These are phyloP conservation scores for Agaricus sinodeliciosus DNA, from an alignment of 768 basidiomycete species.

Conservation along the genomic window DNA sequence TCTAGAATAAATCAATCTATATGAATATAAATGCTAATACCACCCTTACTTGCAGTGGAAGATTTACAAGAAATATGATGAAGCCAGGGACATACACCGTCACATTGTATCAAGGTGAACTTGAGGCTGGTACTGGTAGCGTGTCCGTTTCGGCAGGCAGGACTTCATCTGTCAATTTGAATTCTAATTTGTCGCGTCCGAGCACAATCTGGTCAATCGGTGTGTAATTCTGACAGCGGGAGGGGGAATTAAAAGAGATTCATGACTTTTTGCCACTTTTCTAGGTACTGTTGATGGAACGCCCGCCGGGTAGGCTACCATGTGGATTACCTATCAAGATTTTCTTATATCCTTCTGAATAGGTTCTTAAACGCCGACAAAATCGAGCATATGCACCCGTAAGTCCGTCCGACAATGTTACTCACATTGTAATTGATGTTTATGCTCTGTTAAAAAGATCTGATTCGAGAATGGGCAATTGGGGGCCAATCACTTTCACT, in stretches of 20 bases:
- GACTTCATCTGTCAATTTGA: constrained; percentile 27
- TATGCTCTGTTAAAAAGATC: constrained; percentile 20
- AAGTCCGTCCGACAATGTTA: constrained; percentile 12
- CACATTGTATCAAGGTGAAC: constrained; percentile 39
- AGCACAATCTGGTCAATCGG: constrained; percentile 39
- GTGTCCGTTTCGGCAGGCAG: constrained; percentile 35
- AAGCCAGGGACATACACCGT: constrained; percentile 44
- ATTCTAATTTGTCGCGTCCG: constrained; percentile 26
- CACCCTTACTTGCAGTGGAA: constrained; percentile 20
- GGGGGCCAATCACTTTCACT: constrained; percentile 42
- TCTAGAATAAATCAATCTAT: neutral
- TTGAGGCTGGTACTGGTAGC: constrained; percentile 34
- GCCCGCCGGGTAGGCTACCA: constrained; percentile 27
- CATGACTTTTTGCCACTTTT: neutral
- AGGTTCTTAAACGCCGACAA: constrained; percentile 44
- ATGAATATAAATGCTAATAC: too few species aligned
- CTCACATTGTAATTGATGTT: neutral
- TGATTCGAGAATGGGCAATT: constrained; percentile 38
- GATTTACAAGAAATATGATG: constrained; percentile 37
- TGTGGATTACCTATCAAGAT: neutral
- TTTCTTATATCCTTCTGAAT: neutral
- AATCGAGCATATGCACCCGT: constrained; percentile 45
- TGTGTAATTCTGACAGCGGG: constrained; percentile 8
- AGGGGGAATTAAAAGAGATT: neutral
- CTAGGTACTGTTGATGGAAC: constrained; percentile 39